Base-by-base conservation (phyloP, 306 rosid species). In the Malus domestica region DNA sequence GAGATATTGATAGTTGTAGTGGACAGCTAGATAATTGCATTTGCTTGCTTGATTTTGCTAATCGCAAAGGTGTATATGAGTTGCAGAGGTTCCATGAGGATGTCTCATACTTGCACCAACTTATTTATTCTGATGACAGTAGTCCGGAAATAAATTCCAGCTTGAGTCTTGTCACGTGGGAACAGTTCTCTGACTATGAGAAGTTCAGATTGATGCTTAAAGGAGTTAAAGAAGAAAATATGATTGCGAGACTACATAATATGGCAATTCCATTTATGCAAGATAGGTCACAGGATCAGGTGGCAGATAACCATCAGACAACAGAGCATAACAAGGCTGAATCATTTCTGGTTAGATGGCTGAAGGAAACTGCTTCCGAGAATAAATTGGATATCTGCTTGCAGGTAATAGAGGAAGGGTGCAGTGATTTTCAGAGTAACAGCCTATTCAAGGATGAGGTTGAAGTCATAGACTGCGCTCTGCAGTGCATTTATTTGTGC, bases 11-110 rank as follows among this genome's bases (percentile, higher is more conserved):
- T 80, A 76, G 59, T 78, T 88, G 79, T 80, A 89, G 97, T 73
- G 99, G 99, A 74, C 99, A 89, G 88, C 87, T 95, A 67, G 99
- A 90, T 80, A 92, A 90, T 76, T 87, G 92, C 84, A 87, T 95
- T 65, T 74, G 82, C 83, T 84, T 95, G 87, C 91, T 95, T 70
- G 93, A 95, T 73, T 86, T 85, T 84, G 99, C 97, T 70, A 81
- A 71, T 76, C 86, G 80, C 51, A 95, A 89, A 84, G 98, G 97
- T 80, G 67, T 95, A 51, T 68, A 85, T 78, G 93, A 92, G 86
- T 80, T 92, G 85, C 89, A 88, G 83, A 85, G 80, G 51, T 90
- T 87, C 78, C 88, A 80, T 78, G 93, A 87, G 78, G 97, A 95
- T 81, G 88, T 87, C 82, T 79, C 81, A 8, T 89, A 89, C 84